Conservation (phyloP, 179 eudicot species). For the Carnegiea gigantea region DNA sequence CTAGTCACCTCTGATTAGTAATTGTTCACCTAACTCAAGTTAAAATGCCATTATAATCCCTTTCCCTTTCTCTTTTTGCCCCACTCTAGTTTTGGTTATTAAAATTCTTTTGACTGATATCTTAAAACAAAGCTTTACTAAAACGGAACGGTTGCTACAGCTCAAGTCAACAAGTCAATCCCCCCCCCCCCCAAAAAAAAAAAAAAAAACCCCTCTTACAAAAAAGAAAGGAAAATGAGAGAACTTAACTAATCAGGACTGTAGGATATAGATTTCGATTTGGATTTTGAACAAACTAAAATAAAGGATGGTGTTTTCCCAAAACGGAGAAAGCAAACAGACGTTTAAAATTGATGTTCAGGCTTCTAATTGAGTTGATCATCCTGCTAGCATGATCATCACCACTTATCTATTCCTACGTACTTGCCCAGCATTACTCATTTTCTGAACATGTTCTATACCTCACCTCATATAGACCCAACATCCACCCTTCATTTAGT, state of each 20-base stretch:
- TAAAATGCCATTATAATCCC: neutral
- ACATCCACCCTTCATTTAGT: neutral
- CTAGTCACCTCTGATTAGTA: neutral
- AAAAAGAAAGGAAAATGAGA: too few species aligned
- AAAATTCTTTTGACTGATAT: neutral
- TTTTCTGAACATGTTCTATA: neutral
- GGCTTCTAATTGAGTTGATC: neutral
- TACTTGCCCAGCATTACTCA: neutral
- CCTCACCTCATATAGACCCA: neutral
- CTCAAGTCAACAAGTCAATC: too few species aligned
- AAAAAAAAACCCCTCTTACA: too few species aligned
- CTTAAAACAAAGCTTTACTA: neutral
- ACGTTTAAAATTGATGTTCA: too few species aligned
- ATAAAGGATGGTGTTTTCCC: too few species aligned
- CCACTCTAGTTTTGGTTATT: too few species aligned
- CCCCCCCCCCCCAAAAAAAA: too few species aligned
- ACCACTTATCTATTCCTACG: neutral
- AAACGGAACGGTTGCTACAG: neutral
- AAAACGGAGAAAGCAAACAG: neutral
- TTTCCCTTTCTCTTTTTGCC: too few species aligned
- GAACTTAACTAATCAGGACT: neutral
- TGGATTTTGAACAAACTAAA: too few species aligned
- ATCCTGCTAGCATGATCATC: neutral
- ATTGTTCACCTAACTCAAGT: neutral
- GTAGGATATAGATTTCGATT: too few species aligned